Base-by-base conservation (phyloP, 116 monocot species). In the Cymodocea nodosa region DNA sequence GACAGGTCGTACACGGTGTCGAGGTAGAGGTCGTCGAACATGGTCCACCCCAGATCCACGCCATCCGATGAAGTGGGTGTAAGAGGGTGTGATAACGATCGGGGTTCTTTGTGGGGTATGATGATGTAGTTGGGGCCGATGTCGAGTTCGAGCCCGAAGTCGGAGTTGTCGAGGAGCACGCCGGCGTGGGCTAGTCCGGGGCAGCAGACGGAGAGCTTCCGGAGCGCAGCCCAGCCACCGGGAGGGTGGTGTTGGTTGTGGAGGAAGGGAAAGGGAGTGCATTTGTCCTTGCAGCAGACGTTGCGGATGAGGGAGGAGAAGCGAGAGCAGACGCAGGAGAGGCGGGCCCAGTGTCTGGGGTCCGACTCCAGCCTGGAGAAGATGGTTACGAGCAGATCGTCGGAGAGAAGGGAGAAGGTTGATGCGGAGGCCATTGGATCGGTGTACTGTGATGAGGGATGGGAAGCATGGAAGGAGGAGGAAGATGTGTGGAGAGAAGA, bases 151-250 rank as follows among this genome's bases (percentile, higher is more conserved):
- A 94, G 84, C 34, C 94, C 94, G 66, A 94, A 87, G 56, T 89
- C 94, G 50, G 89, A 82, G 75, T 76, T 71, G 49, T 90, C 79
- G 70, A 94, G 89, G 66, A 94, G 80, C 44, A 94, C 72, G 16
- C 94, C 94, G 69, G 94, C 78, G 66, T 73, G 83, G 56, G 68
- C 59, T 53, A 94, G 94, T n/a, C 94, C 94, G 0, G 94, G 94
- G 71, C 94, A 94, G 79, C 90, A 94, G 25, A 90, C 90, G 64
- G 84, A 72, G 80, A 94, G 73, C 75, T 87, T 94, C 79, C 79
- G 70, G 36, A 94, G 83, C 35, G 84, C 22, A 17, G 82, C 59
- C 85, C 85, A 89, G 11, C 70, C 76, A 16, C 73, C 71, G 25
- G 77, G 64, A 15, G 62, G 65, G 19, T 23, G 60, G 35, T 37